These are phyloP conservation scores for Symbiodinium pilosum DNA, from an alignment of 73 alveolate genomes.

Conservation along the genomic window DNA sequence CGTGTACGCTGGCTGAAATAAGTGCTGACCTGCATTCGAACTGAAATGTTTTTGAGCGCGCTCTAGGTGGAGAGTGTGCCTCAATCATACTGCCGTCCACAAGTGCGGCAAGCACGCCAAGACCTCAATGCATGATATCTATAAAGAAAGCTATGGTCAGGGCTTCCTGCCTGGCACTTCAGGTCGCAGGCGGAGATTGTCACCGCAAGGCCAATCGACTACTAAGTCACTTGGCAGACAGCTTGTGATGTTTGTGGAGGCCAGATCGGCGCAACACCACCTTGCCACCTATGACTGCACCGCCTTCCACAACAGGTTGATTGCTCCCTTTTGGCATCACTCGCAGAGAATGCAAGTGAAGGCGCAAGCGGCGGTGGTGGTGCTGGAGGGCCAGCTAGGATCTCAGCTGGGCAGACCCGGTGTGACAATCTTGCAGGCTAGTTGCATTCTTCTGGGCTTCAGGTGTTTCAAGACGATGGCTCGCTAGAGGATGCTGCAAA, in stretches of 20 bases:
- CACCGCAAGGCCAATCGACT: background rate
- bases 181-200: background rate
- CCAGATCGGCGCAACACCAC: slow-evolving; percentile 57
- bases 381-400: background rate
- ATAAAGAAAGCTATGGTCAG: too few species aligned
- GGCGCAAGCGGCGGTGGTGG: background rate
- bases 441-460: background rate
- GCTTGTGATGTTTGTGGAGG: too few species aligned
- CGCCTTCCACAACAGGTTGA: slow-evolving; percentile 9
- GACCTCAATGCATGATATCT: background rate
- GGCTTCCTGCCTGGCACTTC: background rate
- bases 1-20: slow-evolving; percentile 17
- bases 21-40: too few species aligned
- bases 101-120: background rate
- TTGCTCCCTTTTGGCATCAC: background rate
- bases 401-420: background rate
- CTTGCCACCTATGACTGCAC: slow-evolving; percentile 37
- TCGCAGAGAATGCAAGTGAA: background rate
- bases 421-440: background rate
- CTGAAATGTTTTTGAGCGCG: too few species aligned
- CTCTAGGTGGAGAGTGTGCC: slow-evolving; percentile 88
- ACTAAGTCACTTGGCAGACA: too few species aligned
- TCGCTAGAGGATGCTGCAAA: slow-evolving; percentile 81
- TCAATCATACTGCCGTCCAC: slow-evolving; percentile 71
- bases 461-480: slow-evolving; percentile 28